Conservation (phyloP, 2,329 filamentous ascomycete species). For the Pezicula radicicola region DNA sequence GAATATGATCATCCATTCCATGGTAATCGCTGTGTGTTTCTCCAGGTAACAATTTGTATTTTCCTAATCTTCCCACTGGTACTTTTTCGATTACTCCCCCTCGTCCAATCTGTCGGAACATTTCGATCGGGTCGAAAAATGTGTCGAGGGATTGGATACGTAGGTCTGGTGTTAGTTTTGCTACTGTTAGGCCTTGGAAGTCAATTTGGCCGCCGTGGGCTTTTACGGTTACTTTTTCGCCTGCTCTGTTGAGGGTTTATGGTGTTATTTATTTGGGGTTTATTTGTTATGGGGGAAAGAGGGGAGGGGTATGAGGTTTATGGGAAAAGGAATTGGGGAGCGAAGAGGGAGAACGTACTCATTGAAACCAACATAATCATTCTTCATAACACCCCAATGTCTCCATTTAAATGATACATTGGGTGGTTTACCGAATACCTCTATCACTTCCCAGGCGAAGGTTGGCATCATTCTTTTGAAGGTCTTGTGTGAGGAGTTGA, state of each 20-base stretch:
- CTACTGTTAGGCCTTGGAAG: constrained; percentile 61
- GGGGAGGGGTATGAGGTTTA: too few relatives aligned
- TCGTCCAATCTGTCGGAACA: constrained; percentile 63
- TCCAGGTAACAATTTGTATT: constrained; percentile 11
- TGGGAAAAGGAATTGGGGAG: too few relatives aligned
- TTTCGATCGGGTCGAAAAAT: constrained; percentile 64
- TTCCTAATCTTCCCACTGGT: constrained; percentile 3
- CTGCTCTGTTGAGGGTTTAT: constrained; percentile 40
- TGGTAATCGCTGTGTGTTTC: constrained; percentile 5
- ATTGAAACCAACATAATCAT: constrained; percentile 63
- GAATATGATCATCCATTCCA: not conserved
- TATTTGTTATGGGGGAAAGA: not conserved
- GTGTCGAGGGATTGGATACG: constrained; percentile 57
- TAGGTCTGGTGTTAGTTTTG: constrained; percentile 57
- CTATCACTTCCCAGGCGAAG: constrained; percentile 68
- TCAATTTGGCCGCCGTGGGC: constrained; percentile 60
- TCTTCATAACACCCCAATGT: constrained; percentile 66
- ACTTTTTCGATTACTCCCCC: constrained; percentile 28
- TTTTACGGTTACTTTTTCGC: constrained; percentile 59
- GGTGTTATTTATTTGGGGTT: constrained; percentile 3
- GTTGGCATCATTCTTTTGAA: constrained; percentile 73
- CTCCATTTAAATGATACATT: constrained; percentile 62
- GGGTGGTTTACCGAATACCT: constrained; percentile 64
- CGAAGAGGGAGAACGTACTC: constrained; percentile 41
- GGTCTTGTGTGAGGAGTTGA: constrained; percentile 62